Conservation (phyloP, 208 protist species). For the Acanthamoeba royreba region DNA sequence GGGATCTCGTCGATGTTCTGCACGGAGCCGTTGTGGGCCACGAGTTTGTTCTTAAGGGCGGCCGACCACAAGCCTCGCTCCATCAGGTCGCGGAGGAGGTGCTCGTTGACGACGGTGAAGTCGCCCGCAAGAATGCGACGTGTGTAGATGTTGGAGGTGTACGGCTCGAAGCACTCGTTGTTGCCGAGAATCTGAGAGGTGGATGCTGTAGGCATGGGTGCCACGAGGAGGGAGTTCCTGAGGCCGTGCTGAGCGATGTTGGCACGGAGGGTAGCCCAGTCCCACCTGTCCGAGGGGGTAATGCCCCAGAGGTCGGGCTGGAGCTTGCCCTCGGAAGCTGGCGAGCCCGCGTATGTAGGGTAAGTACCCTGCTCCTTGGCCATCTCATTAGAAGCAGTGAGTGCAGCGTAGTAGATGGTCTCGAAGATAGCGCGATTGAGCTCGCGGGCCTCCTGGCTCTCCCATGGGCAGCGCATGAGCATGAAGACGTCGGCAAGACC, state of each 20-base stretch:
- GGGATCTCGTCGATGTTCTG: conserved; percentile 92
- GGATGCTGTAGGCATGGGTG: conserved; percentile 99
- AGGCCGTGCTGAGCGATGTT: conserved; percentile 90
- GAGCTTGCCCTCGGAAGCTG: conserved; percentile 93
- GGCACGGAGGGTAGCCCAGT: conserved; percentile 93
- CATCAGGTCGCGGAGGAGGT: conserved; percentile 95
- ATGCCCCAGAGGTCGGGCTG: conserved; percentile 98
- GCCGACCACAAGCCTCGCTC: conserved; percentile 91
- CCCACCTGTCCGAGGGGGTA: conserved; percentile 83
- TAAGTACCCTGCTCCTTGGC: conserved; percentile 93
- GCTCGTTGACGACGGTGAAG: conserved; percentile 98
- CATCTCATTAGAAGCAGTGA: conserved; percentile 87
- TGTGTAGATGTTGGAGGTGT: conserved; percentile 99
- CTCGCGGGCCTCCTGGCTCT: conserved; percentile 84
- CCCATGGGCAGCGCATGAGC: conserved; percentile 93
- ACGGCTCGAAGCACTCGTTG: conserved; percentile 99
- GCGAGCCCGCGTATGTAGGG: conserved; percentile 91
- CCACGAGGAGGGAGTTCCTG: conserved; percentile 97
- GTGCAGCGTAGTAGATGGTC: conserved; percentile 97
- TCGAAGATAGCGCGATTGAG: conserved; percentile 99
- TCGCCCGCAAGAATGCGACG: conserved; percentile 97
- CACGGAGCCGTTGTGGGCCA: conserved; percentile 94
- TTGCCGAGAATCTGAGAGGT: conserved; percentile 99
- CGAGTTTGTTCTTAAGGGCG: conserved; percentile 93
- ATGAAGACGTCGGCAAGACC: conserved; percentile 98